Base-by-base conservation (phyloP, 2,329 filamentous ascomycete species). In the Paecilomyces formosus region DNA sequence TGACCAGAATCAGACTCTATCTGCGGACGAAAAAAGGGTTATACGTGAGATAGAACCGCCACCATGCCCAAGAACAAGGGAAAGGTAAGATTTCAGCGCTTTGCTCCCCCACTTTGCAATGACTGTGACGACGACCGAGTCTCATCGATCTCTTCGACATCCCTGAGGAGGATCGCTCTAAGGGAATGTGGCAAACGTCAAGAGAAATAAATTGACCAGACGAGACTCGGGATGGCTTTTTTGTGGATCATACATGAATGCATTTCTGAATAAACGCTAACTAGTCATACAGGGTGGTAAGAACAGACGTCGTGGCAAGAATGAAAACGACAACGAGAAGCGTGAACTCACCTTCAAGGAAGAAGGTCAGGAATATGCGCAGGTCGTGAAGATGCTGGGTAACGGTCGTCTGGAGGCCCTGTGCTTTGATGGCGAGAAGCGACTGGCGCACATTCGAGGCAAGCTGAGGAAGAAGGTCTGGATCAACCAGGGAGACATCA, bases 391-490 rank as follows among this genome's bases (percentile, higher is more conserved):
- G 84, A 96, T 97, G 92, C 85, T 96, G 62, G 92, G 92, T 66
- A 96, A 96, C 84, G 92, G 92, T 66, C 90, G 92, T 68, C 86
- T 97, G 54, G 92, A 96, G 78, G 92, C 92, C 18, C 82, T 92
- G 68, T 97, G 93, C 82, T 99, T 99, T 78, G 94, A 97, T 75
- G 93, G 93, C 73, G 87, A 88, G 66, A 92, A 92, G 76, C 87
- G 91, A 61, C 85, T 91, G 49, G 90, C 88, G 64, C 88, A 93
- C 75, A 91, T 90, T 70, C 91, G 93, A 64, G 93, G 93, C 80
- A 97, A 99, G 81, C 89, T 99, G 71, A 88, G 94, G 72, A 99
- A 99, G 85, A 99, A 99, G 85, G 94, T 97, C 78, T 97, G 92
- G 92, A 97, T 97, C 84, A 97, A 96, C 84, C 92, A 96, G 81